Percentiles rank a stretch among this genome's conserved stretches.
Conservation (phyloP, 2,329 filamentous ascomycete genomes). For the Alternaria metachromatica region DNA sequence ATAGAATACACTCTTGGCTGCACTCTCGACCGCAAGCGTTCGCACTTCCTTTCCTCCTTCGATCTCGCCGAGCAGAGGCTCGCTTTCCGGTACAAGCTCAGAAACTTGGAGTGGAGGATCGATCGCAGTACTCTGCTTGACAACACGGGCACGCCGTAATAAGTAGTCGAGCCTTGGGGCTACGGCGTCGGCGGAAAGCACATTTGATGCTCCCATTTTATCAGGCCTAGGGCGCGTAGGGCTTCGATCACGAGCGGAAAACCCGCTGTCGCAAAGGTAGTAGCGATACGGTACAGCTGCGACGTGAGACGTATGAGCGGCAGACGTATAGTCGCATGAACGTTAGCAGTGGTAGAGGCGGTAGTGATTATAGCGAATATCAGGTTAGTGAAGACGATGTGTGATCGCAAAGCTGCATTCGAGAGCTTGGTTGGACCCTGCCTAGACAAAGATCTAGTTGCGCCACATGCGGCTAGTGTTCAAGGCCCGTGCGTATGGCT, state of each 20-base stretch:
- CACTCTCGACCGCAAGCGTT: slow-evolving; percentile 80
- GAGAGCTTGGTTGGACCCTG: slow-evolving; percentile 14
- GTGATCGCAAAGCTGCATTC: slow-evolving; percentile 4
- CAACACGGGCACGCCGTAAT: slow-evolving; percentile 48
- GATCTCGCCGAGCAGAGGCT: slow-evolving; percentile 34
- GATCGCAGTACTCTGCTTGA: slow-evolving; percentile 52
- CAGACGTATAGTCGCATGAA: background rate
- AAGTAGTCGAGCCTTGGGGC: slow-evolving; percentile 47
- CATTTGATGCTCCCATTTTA: slow-evolving; percentile 38
- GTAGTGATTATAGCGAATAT: background rate
- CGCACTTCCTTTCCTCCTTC: slow-evolving; percentile 56
- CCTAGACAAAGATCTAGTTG: slow-evolving; percentile 7
- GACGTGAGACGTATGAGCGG: background rate
- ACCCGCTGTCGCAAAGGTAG: background rate
- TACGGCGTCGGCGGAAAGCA: slow-evolving; percentile 35
- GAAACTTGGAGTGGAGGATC: slow-evolving; percentile 54
- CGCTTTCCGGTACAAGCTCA: slow-evolving; percentile 44
- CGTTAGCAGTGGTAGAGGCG: background rate
- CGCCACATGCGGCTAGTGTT: slow-evolving; percentile 14
- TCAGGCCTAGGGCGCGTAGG: background rate
- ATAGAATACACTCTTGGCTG: slow-evolving; percentile 81
- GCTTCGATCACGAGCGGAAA: slow-evolving; percentile 10
- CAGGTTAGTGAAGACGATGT: background rate
- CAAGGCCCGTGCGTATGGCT: slow-evolving; percentile 17
- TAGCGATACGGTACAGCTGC: background rate